Evolutionary conservation across 1,139 yeast genomes (phyloP).

Genomic region (Zygotorulaspora mrakii): DNA sequence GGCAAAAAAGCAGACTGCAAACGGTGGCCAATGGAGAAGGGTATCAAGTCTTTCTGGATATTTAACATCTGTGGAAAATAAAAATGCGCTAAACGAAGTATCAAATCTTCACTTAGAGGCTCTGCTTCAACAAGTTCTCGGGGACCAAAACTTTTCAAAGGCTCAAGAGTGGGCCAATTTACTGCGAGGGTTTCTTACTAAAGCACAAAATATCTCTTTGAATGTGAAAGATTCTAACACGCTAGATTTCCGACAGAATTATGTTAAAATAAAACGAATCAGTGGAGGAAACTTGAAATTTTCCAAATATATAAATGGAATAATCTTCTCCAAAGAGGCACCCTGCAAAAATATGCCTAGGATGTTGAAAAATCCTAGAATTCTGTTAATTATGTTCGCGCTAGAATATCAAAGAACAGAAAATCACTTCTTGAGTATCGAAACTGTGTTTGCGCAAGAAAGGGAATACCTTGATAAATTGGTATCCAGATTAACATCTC

Average conservation of each 20-base stretch:
- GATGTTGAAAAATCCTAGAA: constrained; percentile 59
- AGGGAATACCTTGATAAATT: constrained; percentile 77
- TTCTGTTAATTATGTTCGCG: constrained; percentile 83
- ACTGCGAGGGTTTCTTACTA: constrained; percentile 45
- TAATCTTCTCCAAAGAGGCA: constrained; percentile 78
- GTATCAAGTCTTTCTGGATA: constrained; percentile 21
- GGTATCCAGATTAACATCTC: constrained; percentile 70
- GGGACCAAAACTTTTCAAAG: constrained; percentile 59
- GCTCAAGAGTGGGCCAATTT: constrained; percentile 54
- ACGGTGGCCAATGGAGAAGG: constrained; percentile 23
- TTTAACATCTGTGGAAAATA: constrained; percentile 17
- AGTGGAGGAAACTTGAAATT: constrained; percentile 67
- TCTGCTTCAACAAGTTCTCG: constrained; percentile 55
- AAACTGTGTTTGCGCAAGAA: constrained; percentile 86
- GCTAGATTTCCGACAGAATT: constrained; percentile 73
- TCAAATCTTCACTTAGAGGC: constrained; percentile 37
- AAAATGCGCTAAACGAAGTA: constrained; percentile 38
- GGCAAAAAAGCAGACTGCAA: constrained; percentile 7
- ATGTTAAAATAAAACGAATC: constrained; percentile 79
- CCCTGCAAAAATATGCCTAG: constrained; percentile 81
- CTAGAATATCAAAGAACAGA: constrained; percentile 78
- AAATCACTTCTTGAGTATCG: constrained; percentile 68
- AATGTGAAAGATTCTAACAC: constrained; percentile 64
- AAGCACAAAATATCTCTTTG: constrained; percentile 48
- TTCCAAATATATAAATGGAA: constrained; percentile 67